Percentiles rank a stretch among this genome's conserved stretches.
Evolutionary conservation across 148 eudicot genomes (phyloP).

Genomic region (Cornus florida): DNA sequence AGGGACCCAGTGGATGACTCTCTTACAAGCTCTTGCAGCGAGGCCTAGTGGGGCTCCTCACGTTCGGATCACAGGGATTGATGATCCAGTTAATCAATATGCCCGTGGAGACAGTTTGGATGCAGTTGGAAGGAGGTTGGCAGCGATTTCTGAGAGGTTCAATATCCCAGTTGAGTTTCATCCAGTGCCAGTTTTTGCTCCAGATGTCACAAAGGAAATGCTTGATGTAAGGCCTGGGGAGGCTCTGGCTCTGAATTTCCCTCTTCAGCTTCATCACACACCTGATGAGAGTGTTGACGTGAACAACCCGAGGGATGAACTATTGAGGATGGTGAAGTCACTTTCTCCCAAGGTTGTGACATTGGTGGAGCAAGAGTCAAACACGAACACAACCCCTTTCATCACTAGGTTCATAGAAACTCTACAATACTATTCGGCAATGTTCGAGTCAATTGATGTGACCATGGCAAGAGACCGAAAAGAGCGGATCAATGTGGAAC

Average conservation of each 20-base stretch:
- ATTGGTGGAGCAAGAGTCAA: conserved; percentile 89
- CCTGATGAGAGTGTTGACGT: conserved; percentile 93
- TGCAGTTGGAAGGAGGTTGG: conserved; percentile 52
- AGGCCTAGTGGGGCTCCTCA: conserved; percentile 76
- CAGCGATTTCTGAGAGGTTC: conserved; percentile 55
- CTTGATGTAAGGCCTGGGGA: conserved; percentile 71
- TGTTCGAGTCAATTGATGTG: conserved; percentile 89
- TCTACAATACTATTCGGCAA: conserved; percentile 74
- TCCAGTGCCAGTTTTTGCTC: conserved; percentile 59
- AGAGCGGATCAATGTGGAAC: conserved; percentile 76
- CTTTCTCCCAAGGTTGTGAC: conserved; percentile 77
- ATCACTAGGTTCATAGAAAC: conserved; percentile 68
- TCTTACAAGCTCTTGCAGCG: conserved; percentile 83
- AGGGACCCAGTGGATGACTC: conserved; percentile 94
- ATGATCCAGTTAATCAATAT: conserved; percentile 66
- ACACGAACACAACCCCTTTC: conserved; percentile 85
- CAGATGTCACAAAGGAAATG: conserved; percentile 62
- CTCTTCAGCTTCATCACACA: conserved; percentile 86
- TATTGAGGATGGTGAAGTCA: conserved; percentile 71
- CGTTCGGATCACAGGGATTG: conserved; percentile 86
- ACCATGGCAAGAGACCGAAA: conserved; percentile 59
- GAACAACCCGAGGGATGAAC: conserved; percentile 77
- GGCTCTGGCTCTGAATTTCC: conserved; percentile 86
- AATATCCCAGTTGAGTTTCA: conserved; percentile 74
- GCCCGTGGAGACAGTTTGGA: conserved; percentile 80